These are phyloP conservation scores for Saksenaea vasiformis DNA, from an alignment of 371 early-diverging fungal genomes.

Conservation along the genomic window DNA sequence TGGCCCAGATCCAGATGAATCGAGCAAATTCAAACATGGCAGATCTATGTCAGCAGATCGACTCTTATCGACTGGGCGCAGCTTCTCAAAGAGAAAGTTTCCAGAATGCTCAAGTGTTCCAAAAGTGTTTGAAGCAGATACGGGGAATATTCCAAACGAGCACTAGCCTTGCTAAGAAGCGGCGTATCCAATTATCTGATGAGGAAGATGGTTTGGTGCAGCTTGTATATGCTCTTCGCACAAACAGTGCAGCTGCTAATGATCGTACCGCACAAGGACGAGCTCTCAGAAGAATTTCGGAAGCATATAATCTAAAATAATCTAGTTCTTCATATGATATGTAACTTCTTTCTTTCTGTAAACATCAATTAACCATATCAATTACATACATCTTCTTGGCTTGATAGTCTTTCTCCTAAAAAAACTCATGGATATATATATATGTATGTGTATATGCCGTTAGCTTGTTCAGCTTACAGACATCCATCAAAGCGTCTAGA, in stretches of 20 bases:
- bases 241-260: constrained; percentile 31
- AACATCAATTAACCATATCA: background rate
- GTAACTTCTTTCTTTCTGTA: background rate
- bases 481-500: too few species aligned
- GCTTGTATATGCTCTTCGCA: constrained; percentile 44
- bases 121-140: constrained; percentile 52
- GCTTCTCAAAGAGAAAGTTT: constrained; percentile 47
- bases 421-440: background rate
- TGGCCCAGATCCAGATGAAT: constrained; percentile 58
- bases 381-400: background rate
- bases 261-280: constrained; percentile 27
- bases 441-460: too few species aligned
- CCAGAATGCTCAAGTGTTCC: constrained; percentile 54
- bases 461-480: too few species aligned
- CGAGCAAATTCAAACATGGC: constrained; percentile 56
- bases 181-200: constrained; percentile 26
- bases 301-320: constrained; percentile 49
- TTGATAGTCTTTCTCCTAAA: background rate
- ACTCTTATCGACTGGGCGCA: constrained; percentile 44
- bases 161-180: constrained; percentile 36
- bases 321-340: background rate
- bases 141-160: constrained; percentile 48
- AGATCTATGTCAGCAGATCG: constrained; percentile 54
- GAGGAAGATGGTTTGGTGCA: constrained; percentile 46
- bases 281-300: constrained; percentile 45